Conservation (phyloP, 2,329 filamentous ascomycete genomes). For the Aspergillus quadricinctus region DNA sequence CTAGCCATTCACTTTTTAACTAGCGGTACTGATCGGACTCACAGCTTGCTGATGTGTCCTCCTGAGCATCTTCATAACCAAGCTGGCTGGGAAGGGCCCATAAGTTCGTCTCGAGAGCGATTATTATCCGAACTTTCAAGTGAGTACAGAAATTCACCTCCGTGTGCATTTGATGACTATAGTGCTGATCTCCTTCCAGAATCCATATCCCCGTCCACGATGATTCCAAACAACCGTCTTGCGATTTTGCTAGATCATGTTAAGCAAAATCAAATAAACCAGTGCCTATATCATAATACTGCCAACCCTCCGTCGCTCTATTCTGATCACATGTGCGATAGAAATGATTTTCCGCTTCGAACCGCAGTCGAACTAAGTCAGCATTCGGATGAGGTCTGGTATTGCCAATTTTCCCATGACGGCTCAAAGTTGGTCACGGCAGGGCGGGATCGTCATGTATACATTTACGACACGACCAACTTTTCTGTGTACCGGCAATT, state of each 20-base stretch:
- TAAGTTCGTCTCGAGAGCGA: conserved; percentile 66
- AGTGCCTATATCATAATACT: conserved; percentile 86
- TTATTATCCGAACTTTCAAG: conserved; percentile 80
- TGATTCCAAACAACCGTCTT: conserved; percentile 90
- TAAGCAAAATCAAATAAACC: conserved; percentile 75
- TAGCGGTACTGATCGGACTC: conserved; percentile 1
- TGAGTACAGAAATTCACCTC: conserved; percentile 41
- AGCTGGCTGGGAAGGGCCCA: conserved; percentile 80
- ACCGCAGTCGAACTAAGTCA: conserved; percentile 66
- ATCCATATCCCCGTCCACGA: conserved; percentile 91
- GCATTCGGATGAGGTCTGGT: conserved; percentile 84
- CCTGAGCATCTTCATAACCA: conserved; percentile 70
- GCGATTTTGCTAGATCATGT: conserved; percentile 76
- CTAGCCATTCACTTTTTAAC: neutral
- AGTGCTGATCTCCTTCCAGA: conserved; percentile 46
- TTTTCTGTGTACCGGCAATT: conserved; percentile 64
- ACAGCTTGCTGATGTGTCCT: conserved; percentile 82
- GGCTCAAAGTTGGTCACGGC: conserved; percentile 78
- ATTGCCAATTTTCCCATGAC: conserved; percentile 83
- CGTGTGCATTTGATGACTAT: neutral
- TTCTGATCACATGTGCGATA: conserved; percentile 79
- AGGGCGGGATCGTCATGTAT: conserved; percentile 67
- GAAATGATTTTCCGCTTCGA: conserved; percentile 71
- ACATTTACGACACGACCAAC: conserved; percentile 74
- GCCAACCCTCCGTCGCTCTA: conserved; percentile 76